A percentile compares a stretch with the other conserved stretches of the same genome.
These are phyloP conservation scores for Kazachstania bromeliacearum DNA, from an alignment of 805 yeast genomes.

Conservation along the genomic window DNA sequence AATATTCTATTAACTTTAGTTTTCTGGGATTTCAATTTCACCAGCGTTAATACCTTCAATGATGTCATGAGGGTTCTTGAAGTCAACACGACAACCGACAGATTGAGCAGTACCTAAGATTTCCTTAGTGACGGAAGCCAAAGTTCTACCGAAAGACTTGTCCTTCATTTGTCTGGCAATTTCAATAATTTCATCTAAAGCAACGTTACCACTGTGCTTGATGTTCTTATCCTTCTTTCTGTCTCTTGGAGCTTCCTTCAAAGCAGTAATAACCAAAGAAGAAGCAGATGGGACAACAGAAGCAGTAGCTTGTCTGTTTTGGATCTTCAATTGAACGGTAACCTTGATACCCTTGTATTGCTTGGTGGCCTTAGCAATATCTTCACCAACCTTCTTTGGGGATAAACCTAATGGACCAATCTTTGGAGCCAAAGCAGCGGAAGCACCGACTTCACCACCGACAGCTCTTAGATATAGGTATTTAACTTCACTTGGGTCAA, in stretches of 20 bases:
- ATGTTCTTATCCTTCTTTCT: constrained; percentile 99
- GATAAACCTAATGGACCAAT: constrained; percentile 99
- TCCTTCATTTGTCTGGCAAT: constrained; percentile 96
- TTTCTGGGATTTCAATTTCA: constrained; percentile 65
- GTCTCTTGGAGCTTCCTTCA: constrained; percentile 99
- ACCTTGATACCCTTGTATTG: constrained; percentile 98
- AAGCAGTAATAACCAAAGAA: constrained; percentile 95
- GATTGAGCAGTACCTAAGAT: constrained; percentile 99
- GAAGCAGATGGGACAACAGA: constrained; percentile 99
- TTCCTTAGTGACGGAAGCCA: constrained; percentile 96
- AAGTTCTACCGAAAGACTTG: constrained; percentile 95
- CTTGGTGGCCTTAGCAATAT: constrained; percentile 99
- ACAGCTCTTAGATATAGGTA: constrained; percentile 98
- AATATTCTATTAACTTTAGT: constrained; percentile 18
- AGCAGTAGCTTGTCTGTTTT: constrained; percentile 99
- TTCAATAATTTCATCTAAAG: constrained; percentile 91
- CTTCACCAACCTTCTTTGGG: constrained; percentile 99
- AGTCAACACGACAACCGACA: constrained; percentile 98
- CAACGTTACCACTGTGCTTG: constrained; percentile 98
- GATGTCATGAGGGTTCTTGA: constrained; percentile 98
- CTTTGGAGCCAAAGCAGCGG: constrained; percentile 99
- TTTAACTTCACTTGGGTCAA: constrained; percentile 98
- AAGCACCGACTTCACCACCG: constrained; percentile 99
- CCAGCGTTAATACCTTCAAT: constrained; percentile 98
- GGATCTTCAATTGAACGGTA: constrained; percentile 96